Evolutionary conservation across 1,284 basidiomycete species (phyloP), one percentile per base, ranked within the genome.

Genomic region (Neonothopanus nambi): DNA sequence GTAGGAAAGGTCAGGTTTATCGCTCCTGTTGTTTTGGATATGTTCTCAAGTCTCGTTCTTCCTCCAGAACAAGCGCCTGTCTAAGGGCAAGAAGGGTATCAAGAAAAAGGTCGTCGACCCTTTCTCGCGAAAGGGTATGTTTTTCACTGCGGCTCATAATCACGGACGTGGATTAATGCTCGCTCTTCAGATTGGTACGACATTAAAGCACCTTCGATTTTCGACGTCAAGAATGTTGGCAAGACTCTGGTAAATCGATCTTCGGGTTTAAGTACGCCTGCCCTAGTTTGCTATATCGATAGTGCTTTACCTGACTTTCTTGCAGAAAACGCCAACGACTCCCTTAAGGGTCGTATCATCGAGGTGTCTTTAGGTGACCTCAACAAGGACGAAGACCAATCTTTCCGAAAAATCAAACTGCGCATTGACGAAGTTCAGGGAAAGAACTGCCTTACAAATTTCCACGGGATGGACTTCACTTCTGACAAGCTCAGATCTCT

Each of bases 391-490:
- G 96, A 99, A 81, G 97, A 99, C 73, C 94, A 98, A 74, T 89
- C 94, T 56, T 99, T 96, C 94, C 91, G 97, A 73, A 99, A 99
- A 86, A 96, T 99, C 78, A 94, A 95, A 80, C 87, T 99, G 72
- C 91, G 94, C 67, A 84, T 99, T 66, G 96, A 99, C 72, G 96
- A 98, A 70, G 85, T 99, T 62, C 90, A 98, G 80, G 97, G 96
- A 80, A 97, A 95, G 83, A 96, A 93, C 84, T 98, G 95, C 83
- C 84, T 99, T 55, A 98, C 97, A 75, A 98, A 96, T 79, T 99
- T 99, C 91, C 91, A 96, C 80, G 97, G 96, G 72, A 99, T 99
- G 97, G 93, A 97, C 81, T 98, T 99, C 81, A 99, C 97, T 61
- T 97, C 95, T 61, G 97, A 99, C 89, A 99, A 99, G 81, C 89